phyloP scores from a whole-genome alignment of 2,329 filamentous ascomycete species.

The Sphaceloma murrayae region DNA sequence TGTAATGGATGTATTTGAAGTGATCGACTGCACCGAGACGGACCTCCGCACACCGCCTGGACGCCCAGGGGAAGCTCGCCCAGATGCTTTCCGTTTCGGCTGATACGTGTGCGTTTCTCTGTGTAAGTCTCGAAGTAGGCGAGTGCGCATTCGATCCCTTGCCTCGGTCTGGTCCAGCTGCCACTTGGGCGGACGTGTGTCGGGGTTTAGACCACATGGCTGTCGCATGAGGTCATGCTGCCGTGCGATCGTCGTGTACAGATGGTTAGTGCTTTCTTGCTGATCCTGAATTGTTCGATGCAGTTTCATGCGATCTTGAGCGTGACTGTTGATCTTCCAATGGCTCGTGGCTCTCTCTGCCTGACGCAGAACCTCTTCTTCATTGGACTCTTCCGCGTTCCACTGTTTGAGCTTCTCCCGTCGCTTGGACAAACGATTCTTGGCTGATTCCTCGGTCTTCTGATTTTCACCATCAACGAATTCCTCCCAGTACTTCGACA shows the following conservation, averaged over 20 bases:
- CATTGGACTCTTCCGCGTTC: constrained; percentile 58
- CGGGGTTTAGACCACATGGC: constrained; percentile 70
- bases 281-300: constrained; percentile 85
- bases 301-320: constrained; percentile 83
- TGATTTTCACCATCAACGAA: constrained; percentile 78
- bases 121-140: constrained; percentile 69
- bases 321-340: constrained; percentile 94
- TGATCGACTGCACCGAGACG: constrained; percentile 32
- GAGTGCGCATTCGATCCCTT: constrained; percentile 84
- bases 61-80: constrained; percentile 34
- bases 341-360: constrained; percentile 80
- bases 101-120: constrained; percentile 64
- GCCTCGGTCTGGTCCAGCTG: constrained; percentile 93
- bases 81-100: constrained; percentile 66
- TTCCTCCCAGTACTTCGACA: constrained; percentile 78
- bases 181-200: constrained; percentile 58
- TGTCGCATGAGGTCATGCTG: constrained; percentile 70
- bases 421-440: constrained; percentile 59
- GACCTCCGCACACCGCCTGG: constrained; percentile 10
- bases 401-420: constrained; percentile 75
- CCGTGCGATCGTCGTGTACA: constrained; percentile 64
- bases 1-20: not conserved
- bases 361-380: constrained; percentile 63
- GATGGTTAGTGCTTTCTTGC: constrained; percentile 75
- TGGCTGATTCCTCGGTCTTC: constrained; percentile 66